phyloP scores from a whole-genome alignment of 2,329 filamentous ascomycete genomes.

The Fusarium paranaense region DNA sequence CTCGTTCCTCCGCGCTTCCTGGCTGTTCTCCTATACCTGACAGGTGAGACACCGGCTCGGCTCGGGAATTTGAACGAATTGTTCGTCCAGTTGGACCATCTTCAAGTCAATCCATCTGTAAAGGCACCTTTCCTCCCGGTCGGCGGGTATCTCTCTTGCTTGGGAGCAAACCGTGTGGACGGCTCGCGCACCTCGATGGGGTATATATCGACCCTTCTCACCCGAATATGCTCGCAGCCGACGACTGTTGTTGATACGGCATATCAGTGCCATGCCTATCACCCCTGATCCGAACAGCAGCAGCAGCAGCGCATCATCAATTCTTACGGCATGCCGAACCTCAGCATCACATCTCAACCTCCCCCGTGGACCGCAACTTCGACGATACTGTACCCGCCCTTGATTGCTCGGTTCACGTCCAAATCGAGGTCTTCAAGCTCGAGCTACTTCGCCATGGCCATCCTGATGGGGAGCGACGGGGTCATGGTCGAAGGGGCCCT shows the following conservation, averaged over 20 bases:
- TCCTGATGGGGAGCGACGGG: constrained; percentile 35
- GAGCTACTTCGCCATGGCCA: constrained; percentile 45
- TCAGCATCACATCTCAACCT: constrained; percentile 42
- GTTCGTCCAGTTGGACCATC: not conserved
- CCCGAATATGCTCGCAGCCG: constrained; percentile 14
- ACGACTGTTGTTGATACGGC: constrained; percentile 3
- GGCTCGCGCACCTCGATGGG: not conserved
- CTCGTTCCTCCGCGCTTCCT: not conserved
- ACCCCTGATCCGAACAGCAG: not conserved
- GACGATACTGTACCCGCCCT: constrained; percentile 36
- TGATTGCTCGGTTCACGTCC: constrained; percentile 34
- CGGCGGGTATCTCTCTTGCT: not conserved
- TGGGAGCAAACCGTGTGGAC: not conserved
- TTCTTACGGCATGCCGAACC: constrained; percentile 19
- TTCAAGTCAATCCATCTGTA: not conserved
- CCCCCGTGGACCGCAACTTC: constrained; percentile 31
- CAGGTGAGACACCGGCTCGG: not conserved
- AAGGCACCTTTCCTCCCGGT: not conserved
- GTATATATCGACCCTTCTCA: constrained; percentile 1
- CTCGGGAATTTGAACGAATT: not conserved
- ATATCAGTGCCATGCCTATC: constrained; percentile 12
- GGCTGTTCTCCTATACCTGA: not conserved
- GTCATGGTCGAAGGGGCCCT: constrained; percentile 35
- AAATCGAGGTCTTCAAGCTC: not conserved
- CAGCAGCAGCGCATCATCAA: not conserved